Percentiles rank a stretch among this genome's conserved stretches.
Evolutionary conservation across 2,329 filamentous ascomycete genomes (phyloP).

Genomic region (Monosporascus cannonballus): DNA sequence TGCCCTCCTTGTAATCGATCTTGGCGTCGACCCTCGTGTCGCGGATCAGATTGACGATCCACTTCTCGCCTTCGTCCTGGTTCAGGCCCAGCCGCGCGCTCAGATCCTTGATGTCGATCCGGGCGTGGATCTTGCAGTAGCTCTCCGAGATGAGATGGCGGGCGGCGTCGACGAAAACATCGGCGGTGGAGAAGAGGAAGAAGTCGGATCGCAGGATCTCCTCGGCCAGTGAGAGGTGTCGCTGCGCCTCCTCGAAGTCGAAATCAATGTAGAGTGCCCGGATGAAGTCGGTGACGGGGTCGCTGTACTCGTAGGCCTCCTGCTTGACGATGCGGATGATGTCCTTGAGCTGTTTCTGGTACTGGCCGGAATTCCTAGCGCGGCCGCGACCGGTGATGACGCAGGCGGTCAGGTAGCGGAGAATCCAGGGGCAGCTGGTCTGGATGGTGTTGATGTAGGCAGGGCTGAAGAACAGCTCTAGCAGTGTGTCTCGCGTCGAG

Average conservation of each 20-base stretch:
- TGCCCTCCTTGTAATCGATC: conserved; percentile 98
- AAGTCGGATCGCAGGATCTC: conserved; percentile 90
- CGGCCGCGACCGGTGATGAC: conserved; percentile 90
- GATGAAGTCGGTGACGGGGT: conserved; percentile 94
- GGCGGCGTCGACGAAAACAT: conserved; percentile 88
- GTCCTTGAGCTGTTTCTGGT: conserved; percentile 99
- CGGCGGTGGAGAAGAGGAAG: conserved; percentile 81
- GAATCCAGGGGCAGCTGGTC: conserved; percentile 92
- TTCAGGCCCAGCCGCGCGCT: conserved; percentile 86
- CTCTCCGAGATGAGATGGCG: conserved; percentile 96
- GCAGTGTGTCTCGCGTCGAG: conserved; percentile 78
- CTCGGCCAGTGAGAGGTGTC: conserved; percentile 80
- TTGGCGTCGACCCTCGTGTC: conserved; percentile 97
- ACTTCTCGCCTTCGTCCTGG: conserved; percentile 97
- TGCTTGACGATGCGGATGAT: conserved; percentile 92
- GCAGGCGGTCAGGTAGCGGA: conserved; percentile 87
- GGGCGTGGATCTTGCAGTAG: conserved; percentile 99
- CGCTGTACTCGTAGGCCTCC: conserved; percentile 94
- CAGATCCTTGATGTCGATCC: conserved; percentile 96
- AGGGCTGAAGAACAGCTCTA: conserved; percentile 95
- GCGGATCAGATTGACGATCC: conserved; percentile 98
- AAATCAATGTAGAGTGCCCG: conserved; percentile 94
- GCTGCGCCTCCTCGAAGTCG: conserved; percentile 94
- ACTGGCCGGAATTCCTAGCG: conserved; percentile 71
- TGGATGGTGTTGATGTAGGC: conserved; percentile 99